Base-by-base conservation (phyloP, 1,284 basidiomycete genomes). In the Trametes pubescens region DNA sequence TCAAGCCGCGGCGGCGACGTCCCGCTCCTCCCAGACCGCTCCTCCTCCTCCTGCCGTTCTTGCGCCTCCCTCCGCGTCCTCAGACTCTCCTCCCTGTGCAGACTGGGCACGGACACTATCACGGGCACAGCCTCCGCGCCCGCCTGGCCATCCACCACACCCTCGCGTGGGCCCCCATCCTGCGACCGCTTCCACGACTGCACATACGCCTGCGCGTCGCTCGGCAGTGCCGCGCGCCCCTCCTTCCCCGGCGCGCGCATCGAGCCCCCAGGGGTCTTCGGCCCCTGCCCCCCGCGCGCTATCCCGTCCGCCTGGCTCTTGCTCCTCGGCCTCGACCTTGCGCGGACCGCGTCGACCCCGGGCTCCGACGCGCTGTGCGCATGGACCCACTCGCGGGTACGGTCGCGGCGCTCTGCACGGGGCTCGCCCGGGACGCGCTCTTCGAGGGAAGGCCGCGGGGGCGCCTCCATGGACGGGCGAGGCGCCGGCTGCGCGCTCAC, bases 301-400 rank as follows among this genome's bases (percentile, higher is more conserved):
- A 21, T 35, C 22, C 37, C 51, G 24, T 52, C 51, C 24, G 21
- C 51, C 7, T 52, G 51, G 35, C 34, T 55, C 29, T n/a, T 59
- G 51, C 40, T 53, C 16, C 49, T 44, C 44, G 57, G 57, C 29
- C 57, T 29, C 26, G 49, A 34, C 16, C 48, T 48, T 47, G 29
- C 35, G 16, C 44, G 34, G 44, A 21, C 9, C 16, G 40, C 43
- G 38, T 52, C 55, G 38, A 14, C 16, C 32, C 43, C 51, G 9
- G 35, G 64, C 46, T 59, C 61, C 40, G 51, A 47, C 48, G 22
- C 57, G 67, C 53, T 59, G 14, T 55, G 61, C 62, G 64, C 59
- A 21, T 61, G 59, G 52, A 68, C 53, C 67, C 67, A 68, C 54
- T 68, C 67, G 57, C 59, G 64, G 59, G 64, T 65, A 53, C 67